Evolutionary conservation across 176 grass and related monocot genomes (phyloP), one percentile per base, ranked within the genome.

Genomic region (Urochloa ruziziensis): DNA sequence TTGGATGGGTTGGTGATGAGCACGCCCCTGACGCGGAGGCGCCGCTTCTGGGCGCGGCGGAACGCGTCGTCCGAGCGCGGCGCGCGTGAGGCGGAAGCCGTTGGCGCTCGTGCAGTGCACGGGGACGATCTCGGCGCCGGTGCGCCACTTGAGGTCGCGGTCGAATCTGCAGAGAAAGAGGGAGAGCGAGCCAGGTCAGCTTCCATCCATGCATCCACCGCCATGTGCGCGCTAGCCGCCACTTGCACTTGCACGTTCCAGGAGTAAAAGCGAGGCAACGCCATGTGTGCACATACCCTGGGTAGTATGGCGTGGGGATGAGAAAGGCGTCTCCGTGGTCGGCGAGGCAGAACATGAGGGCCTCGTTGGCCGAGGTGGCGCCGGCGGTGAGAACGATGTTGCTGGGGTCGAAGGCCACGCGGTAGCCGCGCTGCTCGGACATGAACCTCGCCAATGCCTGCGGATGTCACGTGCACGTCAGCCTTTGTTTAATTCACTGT

Each of bases 1-100:
- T 98, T 98, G 54, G 96, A 95, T 1, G 96, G 96, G 89, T 98
- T 98, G 46, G 96, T 98, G 82, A 95, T 87, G 14, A 98, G 88
- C 62, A 98, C 91, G 35, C 91, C 96, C 86, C 89, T 93, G 65
- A 98, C 91, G 71, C 80, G 79, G 29, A 98, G 81, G n/a, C 86
- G 72, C 3, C 73, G 75, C 74, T 92, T 88, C 67, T 90, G 58
- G 5, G 96, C 91, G n/a, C 83, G 75, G 1, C 61, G 70, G 81
- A 81, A 92, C 36, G 96, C 93, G 64, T 95, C 91, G 72, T 95
- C 89, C 51, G n/a, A 98, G 89, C 28, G 89, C 91, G 56, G 29
- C 52, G 58, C 88, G 88, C 10, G 91, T 98, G 85, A 98, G 76
- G 6, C 86, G 82, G 85, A 98, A 98, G 21, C 84, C 84, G 27